phyloP scores from a whole-genome alignment of 2,329 filamentous ascomycete species.

The Esteya vermicola region DNA sequence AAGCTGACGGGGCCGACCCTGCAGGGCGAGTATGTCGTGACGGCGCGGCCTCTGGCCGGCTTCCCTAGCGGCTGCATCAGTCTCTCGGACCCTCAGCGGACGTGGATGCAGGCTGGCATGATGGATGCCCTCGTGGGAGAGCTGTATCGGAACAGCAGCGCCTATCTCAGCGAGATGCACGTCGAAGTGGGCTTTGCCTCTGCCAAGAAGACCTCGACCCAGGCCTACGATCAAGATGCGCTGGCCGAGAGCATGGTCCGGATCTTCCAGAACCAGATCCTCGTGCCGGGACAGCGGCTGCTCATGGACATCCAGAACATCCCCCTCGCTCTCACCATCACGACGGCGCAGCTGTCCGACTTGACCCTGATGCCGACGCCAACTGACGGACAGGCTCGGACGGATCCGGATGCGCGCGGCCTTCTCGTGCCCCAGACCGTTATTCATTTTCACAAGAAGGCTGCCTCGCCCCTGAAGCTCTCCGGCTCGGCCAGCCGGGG shows the following conservation, averaged over 20 bases:
- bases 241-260: slow-evolving; percentile 33
- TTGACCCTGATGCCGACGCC: slow-evolving; percentile 42
- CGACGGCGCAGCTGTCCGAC: slow-evolving; percentile 71
- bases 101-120: slow-evolving; percentile 73
- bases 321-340: slow-evolving; percentile 58
- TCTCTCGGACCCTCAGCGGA: slow-evolving; percentile 73
- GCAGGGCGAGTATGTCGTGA: slow-evolving; percentile 53
- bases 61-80: slow-evolving; percentile 68
- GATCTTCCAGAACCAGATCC: slow-evolving; percentile 67
- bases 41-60: slow-evolving; percentile 54
- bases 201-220: slow-evolving; percentile 55
- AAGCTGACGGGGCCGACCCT: slow-evolving; percentile 47
- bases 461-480: slow-evolving; percentile 65
- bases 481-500: slow-evolving; percentile 70
- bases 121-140: slow-evolving; percentile 62
- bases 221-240: slow-evolving; percentile 68
- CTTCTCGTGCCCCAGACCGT: slow-evolving; percentile 67
- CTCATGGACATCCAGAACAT: slow-evolving; percentile 75
- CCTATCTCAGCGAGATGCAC: slow-evolving; percentile 69
- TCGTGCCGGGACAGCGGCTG: slow-evolving; percentile 72
- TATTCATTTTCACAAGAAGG: slow-evolving; percentile 77
- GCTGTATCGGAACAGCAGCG: slow-evolving; percentile 50
- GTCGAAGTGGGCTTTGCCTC: slow-evolving; percentile 76
- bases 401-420: slow-evolving; percentile 52
- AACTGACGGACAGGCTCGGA: slow-evolving; percentile 26